These are phyloP conservation scores for Colletotrichum sp. DNA, from an alignment of 2,329 filamentous ascomycete genomes.

Conservation along the genomic window DNA sequence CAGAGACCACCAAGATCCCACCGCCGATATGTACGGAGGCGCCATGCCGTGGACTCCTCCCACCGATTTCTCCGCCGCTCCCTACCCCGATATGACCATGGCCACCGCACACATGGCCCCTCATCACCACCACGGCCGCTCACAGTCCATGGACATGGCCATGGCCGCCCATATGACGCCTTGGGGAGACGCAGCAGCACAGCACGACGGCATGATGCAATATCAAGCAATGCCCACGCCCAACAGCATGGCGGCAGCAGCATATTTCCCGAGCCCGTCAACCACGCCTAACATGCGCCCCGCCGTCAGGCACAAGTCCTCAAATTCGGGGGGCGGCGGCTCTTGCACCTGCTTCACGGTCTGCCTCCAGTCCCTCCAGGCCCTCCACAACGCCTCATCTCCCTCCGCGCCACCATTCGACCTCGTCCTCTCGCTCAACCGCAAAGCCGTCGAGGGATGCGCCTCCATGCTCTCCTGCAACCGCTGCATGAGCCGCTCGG, in stretches of 20 bases:
- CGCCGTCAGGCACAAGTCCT: constrained; percentile 24
- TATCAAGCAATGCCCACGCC: constrained; percentile 40
- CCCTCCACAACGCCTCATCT: constrained; percentile 49
- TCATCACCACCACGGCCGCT: constrained; percentile 32
- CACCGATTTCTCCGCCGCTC: constrained; percentile 35
- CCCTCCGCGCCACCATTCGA: constrained; percentile 46
- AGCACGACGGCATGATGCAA: constrained; percentile 33
- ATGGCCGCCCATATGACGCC: constrained; percentile 29
- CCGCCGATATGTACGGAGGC: constrained; percentile 38
- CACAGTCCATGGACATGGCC: constrained; percentile 41
- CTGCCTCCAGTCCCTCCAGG: constrained; percentile 52
- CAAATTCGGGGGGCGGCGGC: constrained; percentile 26
- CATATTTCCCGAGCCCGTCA: constrained; percentile 45
- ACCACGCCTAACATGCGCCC: constrained; percentile 40
- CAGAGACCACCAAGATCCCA: constrained; percentile 21
- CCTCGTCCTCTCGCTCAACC: constrained; percentile 48
- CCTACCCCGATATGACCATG: constrained; percentile 37
- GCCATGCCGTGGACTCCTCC: constrained; percentile 46
- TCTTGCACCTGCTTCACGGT: constrained; percentile 52
- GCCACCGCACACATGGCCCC: constrained; percentile 29
- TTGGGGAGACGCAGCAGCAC: constrained; percentile 30
- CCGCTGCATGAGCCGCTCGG: constrained; percentile 48
- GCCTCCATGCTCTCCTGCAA: constrained; percentile 50
- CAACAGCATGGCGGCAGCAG: constrained; percentile 35
- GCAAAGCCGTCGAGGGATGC: constrained; percentile 54